phyloP scores from a whole-genome alignment of 2,329 filamentous ascomycete genomes.

The Beauveria bassiana region DNA sequence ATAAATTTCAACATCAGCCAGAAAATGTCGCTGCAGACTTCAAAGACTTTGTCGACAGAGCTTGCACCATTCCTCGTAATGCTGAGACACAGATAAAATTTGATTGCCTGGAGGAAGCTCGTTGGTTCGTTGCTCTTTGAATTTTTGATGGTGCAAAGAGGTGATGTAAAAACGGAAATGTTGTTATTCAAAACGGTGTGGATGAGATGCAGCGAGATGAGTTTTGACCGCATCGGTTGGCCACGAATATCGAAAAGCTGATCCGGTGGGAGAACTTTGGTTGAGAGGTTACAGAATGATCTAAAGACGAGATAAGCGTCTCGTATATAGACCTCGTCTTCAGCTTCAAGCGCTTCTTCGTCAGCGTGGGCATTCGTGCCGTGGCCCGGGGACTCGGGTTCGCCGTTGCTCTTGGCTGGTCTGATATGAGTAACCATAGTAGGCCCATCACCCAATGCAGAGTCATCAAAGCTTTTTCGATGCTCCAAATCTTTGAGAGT shows the following conservation, averaged over 20 bases:
- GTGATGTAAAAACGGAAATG: constrained; percentile 82
- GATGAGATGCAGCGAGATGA: constrained; percentile 90
- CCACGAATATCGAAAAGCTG: constrained; percentile 89
- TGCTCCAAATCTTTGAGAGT: constrained; percentile 61
- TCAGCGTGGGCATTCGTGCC: constrained; percentile 37
- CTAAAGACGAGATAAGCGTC: constrained; percentile 96
- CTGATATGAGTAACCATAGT: constrained; percentile 60
- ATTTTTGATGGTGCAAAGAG: constrained; percentile 84
- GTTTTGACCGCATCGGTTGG: constrained; percentile 94
- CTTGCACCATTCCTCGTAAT: constrained; percentile 93
- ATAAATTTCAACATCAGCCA: constrained; percentile 95
- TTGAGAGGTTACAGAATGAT: constrained; percentile 95
- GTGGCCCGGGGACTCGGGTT: constrained; percentile 25
- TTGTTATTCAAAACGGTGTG: constrained; percentile 95
- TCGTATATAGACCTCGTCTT: constrained; percentile 94
- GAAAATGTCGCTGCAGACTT: constrained; percentile 94
- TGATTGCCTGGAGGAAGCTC: constrained; percentile 86
- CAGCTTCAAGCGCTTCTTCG: constrained; percentile 55
- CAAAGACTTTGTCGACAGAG: constrained; percentile 84
- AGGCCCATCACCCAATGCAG: constrained; percentile 56
- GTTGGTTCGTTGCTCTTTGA: constrained; percentile 84
- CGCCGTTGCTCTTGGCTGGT: constrained; percentile 31
- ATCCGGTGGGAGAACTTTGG: constrained; percentile 80
- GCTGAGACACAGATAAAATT: constrained; percentile 93
- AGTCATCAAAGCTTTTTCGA: constrained; percentile 62